Evolutionary conservation across 306 rosid species (phyloP).

Genomic region (Ochetophila trinervis): DNA sequence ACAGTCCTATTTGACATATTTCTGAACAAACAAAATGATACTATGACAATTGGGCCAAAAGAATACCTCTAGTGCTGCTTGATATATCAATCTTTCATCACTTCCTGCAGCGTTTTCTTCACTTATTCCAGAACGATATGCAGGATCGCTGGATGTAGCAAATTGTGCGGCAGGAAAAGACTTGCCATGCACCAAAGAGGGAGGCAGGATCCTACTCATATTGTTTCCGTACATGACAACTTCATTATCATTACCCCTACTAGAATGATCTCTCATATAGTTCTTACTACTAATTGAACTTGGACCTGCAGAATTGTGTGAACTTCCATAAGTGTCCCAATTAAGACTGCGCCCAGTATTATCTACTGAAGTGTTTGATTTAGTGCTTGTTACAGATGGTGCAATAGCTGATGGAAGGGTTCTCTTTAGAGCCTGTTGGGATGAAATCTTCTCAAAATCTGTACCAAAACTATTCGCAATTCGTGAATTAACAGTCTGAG

Average conservation of each 20-base stretch:
- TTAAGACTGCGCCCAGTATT: constrained; percentile 38
- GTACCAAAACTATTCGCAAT: constrained; percentile 37
- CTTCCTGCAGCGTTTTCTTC: constrained; percentile 63
- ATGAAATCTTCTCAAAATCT: constrained; percentile 52
- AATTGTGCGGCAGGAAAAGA: constrained; percentile 40
- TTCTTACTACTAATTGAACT: constrained; percentile 45
- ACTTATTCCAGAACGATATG: constrained; percentile 47
- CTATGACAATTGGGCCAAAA: neutral
- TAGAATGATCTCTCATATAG: constrained; percentile 36
- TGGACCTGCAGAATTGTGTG: constrained; percentile 45
- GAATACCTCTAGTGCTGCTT: constrained; percentile 84
- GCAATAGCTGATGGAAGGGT: constrained; percentile 51
- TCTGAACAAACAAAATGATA: neutral
- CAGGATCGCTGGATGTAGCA: constrained; percentile 55
- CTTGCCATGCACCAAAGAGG: constrained; percentile 56
- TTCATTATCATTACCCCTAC: constrained; percentile 53
- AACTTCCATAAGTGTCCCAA: constrained; percentile 39
- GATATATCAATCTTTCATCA: constrained; percentile 84
- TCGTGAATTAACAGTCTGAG: constrained; percentile 37
- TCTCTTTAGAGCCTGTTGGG: constrained; percentile 66
- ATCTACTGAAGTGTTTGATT: constrained; percentile 40
- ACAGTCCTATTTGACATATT: neutral
- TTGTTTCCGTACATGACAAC: constrained; percentile 44
- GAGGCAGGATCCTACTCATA: constrained; percentile 59
- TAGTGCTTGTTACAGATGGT: constrained; percentile 33